Conservation (phyloP, 805 yeast genomes). For the Sugiyamaella smithiae region DNA sequence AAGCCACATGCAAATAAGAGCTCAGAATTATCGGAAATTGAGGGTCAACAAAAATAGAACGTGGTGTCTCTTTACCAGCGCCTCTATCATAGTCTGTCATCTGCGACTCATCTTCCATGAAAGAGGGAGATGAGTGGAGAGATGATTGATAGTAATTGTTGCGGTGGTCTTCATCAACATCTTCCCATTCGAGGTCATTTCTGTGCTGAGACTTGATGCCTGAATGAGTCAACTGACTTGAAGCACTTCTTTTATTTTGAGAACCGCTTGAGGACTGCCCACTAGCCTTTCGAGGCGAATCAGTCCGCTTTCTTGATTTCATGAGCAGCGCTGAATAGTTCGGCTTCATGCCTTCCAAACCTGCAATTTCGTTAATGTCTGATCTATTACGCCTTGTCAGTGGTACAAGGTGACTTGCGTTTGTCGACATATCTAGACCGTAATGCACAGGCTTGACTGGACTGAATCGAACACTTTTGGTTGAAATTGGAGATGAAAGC, state of each 20-base stretch:
- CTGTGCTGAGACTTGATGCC: neutral
- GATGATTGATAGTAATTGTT: neutral
- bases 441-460: too few species aligned
- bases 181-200: neutral
- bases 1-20: constrained; percentile 59
- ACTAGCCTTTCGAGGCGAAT: neutral
- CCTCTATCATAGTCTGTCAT: neutral
- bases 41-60: constrained; percentile 22
- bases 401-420: constrained; percentile 2
- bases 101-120: too few species aligned
- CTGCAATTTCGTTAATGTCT: neutral
- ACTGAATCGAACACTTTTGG: neutral
- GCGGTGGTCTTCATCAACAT: neutral
- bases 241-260: neutral
- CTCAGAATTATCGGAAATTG: constrained; percentile 52
- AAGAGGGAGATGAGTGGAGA: too few species aligned
- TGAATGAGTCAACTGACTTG: constrained; percentile 1
- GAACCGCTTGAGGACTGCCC: neutral
- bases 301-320: neutral
- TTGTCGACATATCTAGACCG: too few species aligned
- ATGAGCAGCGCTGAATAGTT: constrained; percentile 4
- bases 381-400: neutral
- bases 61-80: neutral
- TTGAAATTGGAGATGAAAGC: neutral
- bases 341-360: neutral